phyloP scores from a whole-genome alignment of 495 filamentous ascomycete genomes.

The Podospora pseudocomata region DNA sequence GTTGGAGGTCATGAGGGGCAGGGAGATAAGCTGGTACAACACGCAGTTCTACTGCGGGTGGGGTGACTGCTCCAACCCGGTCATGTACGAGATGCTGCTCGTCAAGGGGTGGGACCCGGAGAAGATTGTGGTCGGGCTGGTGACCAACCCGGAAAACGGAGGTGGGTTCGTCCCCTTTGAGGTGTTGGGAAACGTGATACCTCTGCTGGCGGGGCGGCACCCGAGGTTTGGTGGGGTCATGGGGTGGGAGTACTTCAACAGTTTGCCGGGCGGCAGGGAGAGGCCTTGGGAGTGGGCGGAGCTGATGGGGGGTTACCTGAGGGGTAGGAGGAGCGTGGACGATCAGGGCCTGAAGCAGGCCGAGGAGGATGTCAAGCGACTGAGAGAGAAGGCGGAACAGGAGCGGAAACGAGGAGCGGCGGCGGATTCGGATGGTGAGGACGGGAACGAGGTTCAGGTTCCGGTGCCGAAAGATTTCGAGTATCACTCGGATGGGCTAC shows the following conservation, averaged over 20 bases:
- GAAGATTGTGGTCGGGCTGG: conserved; percentile 68
- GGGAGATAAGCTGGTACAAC: conserved; percentile 76
- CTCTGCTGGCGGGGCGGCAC: conserved; percentile 37
- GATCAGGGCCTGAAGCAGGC: background rate
- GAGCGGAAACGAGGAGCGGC: background rate
- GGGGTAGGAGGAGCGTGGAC: conserved; percentile 18
- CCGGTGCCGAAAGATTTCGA: conserved; percentile 28
- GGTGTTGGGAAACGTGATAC: conserved; percentile 33
- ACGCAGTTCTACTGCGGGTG: conserved; percentile 84
- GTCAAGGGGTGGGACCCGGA: conserved; percentile 73
- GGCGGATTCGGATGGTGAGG: conserved; percentile 18
- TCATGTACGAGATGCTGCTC: conserved; percentile 63
- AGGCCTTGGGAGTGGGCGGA: conserved; percentile 69
- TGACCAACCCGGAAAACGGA: conserved; percentile 75
- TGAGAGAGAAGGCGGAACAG: background rate
- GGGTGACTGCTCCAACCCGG: conserved; percentile 56
- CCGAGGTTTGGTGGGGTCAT: conserved; percentile 68
- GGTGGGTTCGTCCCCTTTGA: conserved; percentile 40
- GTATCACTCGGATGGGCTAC: conserved; percentile 29
- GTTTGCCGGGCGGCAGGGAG: conserved; percentile 54
- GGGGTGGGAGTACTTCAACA: conserved; percentile 88
- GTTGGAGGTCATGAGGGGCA: conserved; percentile 62
- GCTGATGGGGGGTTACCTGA: conserved; percentile 35
- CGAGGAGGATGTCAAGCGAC: background rate
- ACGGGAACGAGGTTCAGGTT: conserved; percentile 11